Base-by-base conservation (phyloP, 1,284 basidiomycete species). In the Tilletiaria anomala region DNA sequence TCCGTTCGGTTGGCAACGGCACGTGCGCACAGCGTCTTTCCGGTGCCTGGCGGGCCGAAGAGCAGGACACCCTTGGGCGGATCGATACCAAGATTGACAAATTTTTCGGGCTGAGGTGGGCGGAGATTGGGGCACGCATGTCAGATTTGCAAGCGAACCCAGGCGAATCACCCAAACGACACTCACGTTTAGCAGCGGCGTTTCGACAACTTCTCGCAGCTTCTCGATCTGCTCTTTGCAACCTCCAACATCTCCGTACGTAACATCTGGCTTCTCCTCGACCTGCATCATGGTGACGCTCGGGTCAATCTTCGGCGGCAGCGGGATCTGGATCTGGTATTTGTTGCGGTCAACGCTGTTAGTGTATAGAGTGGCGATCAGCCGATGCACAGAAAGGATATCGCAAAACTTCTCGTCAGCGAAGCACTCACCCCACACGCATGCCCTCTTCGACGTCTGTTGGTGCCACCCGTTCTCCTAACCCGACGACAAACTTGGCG, bases 211-310 rank as follows among this genome's bases (percentile, higher is more conserved):
- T 71, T 99, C 93, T 37, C 91, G 76, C 35, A 99, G 75, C 73
- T 97, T 97, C 73, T 99, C 93, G 57, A 97, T 97, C 70, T 97
- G 93, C 68, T 97, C 93, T 71, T 97, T 97, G 73, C 93, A 96
- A 6, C 93, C 93, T 54, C 93, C 93, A 43, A 99, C 78, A 61
- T 97, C 93, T 6, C 88, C 87, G 68, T 97, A 97, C 2, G 91
- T 96, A 37, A 97, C 87, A 61, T 96, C 91, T 1, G 91, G 91
- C 68, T 96, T 91, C 71, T 97, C 91, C 69, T 97, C 91, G 35
- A 97, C 91, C 70, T 97, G 91, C 93, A 99, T 99, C 91, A 97
- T 96, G 12, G 93, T 97, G 3, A 99, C 93, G 0, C 88, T 93
- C 3, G 93, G 88, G 68, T 99, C 93, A 56, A 99, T 99, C 73